Conservation (phyloP, 495 filamentous ascomycete species). For the Daldinia grandis region DNA sequence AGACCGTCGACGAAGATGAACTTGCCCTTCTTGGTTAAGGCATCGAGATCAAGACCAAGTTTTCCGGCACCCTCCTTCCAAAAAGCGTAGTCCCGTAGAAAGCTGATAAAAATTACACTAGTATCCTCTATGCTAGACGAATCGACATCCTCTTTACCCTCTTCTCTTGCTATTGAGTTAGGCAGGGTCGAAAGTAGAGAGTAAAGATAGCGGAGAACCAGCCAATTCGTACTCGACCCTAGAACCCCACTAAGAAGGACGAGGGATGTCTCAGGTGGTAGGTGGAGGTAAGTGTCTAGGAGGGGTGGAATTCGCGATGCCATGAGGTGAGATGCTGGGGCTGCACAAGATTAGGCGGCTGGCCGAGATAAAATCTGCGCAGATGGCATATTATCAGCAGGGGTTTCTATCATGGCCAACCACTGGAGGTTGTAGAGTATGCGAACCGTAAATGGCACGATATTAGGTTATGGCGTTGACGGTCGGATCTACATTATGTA, state of each 20-base stretch:
- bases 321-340: slow-evolving; percentile 30
- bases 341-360: background rate
- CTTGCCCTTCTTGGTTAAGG: slow-evolving; percentile 60
- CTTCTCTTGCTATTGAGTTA: slow-evolving; percentile 6
- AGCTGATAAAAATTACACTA: slow-evolving; percentile 78
- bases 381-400: slow-evolving; percentile 2
- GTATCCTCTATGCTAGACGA: slow-evolving; percentile 7
- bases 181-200: slow-evolving; percentile 54
- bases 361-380: slow-evolving; percentile 4
- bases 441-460: background rate
- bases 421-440: background rate
- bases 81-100: slow-evolving; percentile 79
- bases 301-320: slow-evolving; percentile 66
- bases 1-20: slow-evolving; percentile 81
- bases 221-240: slow-evolving; percentile 78
- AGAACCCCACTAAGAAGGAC: slow-evolving; percentile 77
- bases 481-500: background rate
- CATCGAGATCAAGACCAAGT: slow-evolving; percentile 76
- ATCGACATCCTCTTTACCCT: background rate
- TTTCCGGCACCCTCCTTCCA: slow-evolving; percentile 73
- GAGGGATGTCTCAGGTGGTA: slow-evolving; percentile 60
- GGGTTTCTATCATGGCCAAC: slow-evolving; percentile 2
- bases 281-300: slow-evolving; percentile 69
- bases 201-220: slow-evolving; percentile 70
- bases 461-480: background rate